Conservation (phyloP, 768 basidiomycete genomes). For the Coprinopsis strossmayeri region DNA sequence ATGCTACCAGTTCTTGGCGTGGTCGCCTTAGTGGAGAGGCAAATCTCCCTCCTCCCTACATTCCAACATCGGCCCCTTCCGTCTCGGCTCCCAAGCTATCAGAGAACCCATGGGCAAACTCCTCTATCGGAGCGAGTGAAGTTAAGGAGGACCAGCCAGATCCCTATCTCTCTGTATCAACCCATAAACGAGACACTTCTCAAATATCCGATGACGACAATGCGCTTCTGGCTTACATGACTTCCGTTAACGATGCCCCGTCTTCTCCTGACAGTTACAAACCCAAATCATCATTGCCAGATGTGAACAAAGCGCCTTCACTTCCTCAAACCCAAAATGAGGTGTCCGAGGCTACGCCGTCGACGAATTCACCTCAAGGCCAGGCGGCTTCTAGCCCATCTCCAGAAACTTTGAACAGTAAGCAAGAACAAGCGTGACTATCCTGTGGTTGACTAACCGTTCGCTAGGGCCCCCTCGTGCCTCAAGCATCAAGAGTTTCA, state of each 20-base stretch:
- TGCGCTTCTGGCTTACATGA: constrained; percentile 33
- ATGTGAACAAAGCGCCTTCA: neutral
- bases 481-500: neutral
- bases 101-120: too few relatives aligned
- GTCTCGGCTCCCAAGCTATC: too few relatives aligned
- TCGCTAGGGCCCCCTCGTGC: neutral
- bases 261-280: neutral
- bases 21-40: constrained; percentile 13
- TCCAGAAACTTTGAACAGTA: neutral
- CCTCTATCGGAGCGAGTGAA: neutral
- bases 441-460: neutral
- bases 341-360: neutral
- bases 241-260: constrained; percentile 17
- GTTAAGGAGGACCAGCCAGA: neutral
- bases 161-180: constrained; percentile 1
- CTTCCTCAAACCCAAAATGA: too few relatives aligned
- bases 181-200: constrained; percentile 10
- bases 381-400: neutral
- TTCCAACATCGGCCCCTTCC: neutral
- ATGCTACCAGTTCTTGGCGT: constrained; percentile 4
- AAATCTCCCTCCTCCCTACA: constrained; percentile 4
- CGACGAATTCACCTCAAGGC: neutral
- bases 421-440: neutral
- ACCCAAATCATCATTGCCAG: neutral
- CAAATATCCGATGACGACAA: constrained; percentile 24